Evolutionary conservation across 768 basidiomycete species (phyloP).

Genomic region (Lentinula sp.): DNA sequence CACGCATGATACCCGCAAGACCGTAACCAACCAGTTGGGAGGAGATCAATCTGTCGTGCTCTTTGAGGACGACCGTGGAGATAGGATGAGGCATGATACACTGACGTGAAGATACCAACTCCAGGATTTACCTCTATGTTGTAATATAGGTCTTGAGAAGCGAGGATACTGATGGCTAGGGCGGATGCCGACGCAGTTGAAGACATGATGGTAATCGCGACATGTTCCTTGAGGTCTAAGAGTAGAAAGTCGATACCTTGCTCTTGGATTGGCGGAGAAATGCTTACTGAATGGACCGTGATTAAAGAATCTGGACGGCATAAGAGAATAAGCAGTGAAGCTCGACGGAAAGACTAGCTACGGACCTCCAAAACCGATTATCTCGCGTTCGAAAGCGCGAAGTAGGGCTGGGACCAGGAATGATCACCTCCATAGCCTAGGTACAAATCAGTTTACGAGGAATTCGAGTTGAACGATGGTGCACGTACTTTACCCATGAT

Average conservation of each 20-base stretch:
- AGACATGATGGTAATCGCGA: slow-evolving; percentile 49
- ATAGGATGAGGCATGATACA: not conserved
- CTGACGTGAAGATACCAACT: slow-evolving; percentile 32
- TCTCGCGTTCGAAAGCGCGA: slow-evolving; percentile 17
- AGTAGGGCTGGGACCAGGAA: slow-evolving; percentile 16
- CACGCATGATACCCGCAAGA: slow-evolving; percentile 34
- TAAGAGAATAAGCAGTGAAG: not conserved
- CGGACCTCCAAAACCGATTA: slow-evolving; percentile 29
- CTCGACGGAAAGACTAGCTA: not conserved
- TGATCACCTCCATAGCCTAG: slow-evolving; percentile 25
- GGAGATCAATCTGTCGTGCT: slow-evolving; percentile 22
- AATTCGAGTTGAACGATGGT: not conserved
- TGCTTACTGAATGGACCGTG: slow-evolving; percentile 47
- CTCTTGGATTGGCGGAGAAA: not conserved
- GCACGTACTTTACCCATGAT: slow-evolving; percentile 32
- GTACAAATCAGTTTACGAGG: not conserved
- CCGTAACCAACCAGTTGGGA: slow-evolving; percentile 35
- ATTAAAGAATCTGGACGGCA: slow-evolving; percentile 31
- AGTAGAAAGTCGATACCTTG: not conserved
- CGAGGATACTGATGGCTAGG: slow-evolving; percentile 47
- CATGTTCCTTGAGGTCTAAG: slow-evolving; percentile 40
- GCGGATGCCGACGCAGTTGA: slow-evolving; percentile 47
- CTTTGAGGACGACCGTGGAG: slow-evolving; percentile 1
- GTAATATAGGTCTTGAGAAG: slow-evolving; percentile 50
- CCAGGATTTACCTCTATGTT: slow-evolving; percentile 30